A percentile compares a stretch with the other conserved stretches of the same genome.
These are phyloP conservation scores for Coprinopsis cinerea DNA, from an alignment of 768 basidiomycete genomes.

Conservation along the genomic window DNA sequence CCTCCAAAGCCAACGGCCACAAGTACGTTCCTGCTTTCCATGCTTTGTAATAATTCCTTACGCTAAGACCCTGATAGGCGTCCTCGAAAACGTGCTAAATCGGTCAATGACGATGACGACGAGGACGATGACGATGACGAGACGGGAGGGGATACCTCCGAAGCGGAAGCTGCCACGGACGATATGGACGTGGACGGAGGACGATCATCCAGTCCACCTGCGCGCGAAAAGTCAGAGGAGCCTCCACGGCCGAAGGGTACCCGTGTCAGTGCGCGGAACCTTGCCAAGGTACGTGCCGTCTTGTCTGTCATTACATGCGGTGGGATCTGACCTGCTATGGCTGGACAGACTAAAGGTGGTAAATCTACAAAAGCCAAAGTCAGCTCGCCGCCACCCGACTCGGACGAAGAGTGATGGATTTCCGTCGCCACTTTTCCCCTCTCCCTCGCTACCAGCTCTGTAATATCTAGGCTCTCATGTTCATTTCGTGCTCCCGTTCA, in stretches of 20 bases:
- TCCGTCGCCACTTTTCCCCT: too few species aligned
- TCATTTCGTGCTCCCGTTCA: too few species aligned
- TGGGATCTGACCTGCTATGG: too few species aligned
- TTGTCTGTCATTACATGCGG: not conserved
- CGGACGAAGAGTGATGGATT: too few species aligned
- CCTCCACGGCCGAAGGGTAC: slow-evolving; percentile 25
- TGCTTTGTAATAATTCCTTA: slow-evolving; percentile 4
- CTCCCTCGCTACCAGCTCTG: too few species aligned
- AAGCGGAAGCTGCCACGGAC: slow-evolving; percentile 31
- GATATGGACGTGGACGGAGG: slow-evolving; percentile 28
- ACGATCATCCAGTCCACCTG: slow-evolving; percentile 10
- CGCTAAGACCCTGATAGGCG: too few species aligned
- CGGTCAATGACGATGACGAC: slow-evolving; percentile 38
- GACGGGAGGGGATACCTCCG: slow-evolving; percentile 14
- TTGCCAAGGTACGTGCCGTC: slow-evolving; percentile 10
- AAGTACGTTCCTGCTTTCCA: slow-evolving; percentile 32
- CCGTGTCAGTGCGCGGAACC: slow-evolving; percentile 14
- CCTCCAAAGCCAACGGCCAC: slow-evolving; percentile 39
- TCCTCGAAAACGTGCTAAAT: slow-evolving; percentile 27
- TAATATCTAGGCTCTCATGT: too few species aligned
- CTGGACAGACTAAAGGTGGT: not conserved
- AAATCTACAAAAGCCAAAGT: too few species aligned
- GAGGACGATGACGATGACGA: slow-evolving; percentile 21
- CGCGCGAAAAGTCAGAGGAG: slow-evolving; percentile 21
- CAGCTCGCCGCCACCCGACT: too few species aligned